phyloP scores from a whole-genome alignment of 2,329 filamentous ascomycete species.

The Hypoxylon sp. region DNA sequence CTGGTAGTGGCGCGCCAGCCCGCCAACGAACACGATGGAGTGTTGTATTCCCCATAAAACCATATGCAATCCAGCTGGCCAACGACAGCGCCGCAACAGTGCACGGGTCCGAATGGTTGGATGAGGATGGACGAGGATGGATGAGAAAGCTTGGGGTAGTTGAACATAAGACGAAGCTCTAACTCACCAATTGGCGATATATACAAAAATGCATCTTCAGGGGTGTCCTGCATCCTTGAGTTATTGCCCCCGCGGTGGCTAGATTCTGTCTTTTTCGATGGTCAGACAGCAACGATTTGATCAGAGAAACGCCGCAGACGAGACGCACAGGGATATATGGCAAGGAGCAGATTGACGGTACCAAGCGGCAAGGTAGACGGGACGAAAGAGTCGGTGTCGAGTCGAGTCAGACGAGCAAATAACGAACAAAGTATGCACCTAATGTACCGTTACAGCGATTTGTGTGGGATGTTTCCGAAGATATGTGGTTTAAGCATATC shows the following conservation, averaged over 20 bases:
- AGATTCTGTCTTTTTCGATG: constrained; percentile 37
- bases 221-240: constrained; percentile 58
- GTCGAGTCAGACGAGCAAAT: constrained; percentile 37
- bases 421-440: not conserved
- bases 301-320: constrained; percentile 24
- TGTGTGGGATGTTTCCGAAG: constrained; percentile 13
- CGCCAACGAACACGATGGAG: constrained; percentile 43
- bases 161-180: constrained; percentile 43
- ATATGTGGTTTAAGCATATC: constrained; percentile 15
- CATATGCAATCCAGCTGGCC: constrained; percentile 53
- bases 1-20: constrained; percentile 47
- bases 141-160: constrained; percentile 38
- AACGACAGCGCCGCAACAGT: constrained; percentile 59
- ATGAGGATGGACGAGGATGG: constrained; percentile 55
- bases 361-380: constrained; percentile 29
- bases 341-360: constrained; percentile 27
- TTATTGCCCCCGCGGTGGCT: constrained; percentile 55
- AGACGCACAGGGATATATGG: constrained; percentile 32
- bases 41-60: constrained; percentile 51
- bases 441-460: constrained; percentile 12
- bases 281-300: constrained; percentile 27
- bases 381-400: constrained; percentile 39
- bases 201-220: constrained; percentile 62
- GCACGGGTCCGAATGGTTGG: constrained; percentile 66
- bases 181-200: constrained; percentile 69